These are phyloP conservation scores for Daldinia grandis DNA, from an alignment of 495 filamentous ascomycete species.

Conservation along the genomic window DNA sequence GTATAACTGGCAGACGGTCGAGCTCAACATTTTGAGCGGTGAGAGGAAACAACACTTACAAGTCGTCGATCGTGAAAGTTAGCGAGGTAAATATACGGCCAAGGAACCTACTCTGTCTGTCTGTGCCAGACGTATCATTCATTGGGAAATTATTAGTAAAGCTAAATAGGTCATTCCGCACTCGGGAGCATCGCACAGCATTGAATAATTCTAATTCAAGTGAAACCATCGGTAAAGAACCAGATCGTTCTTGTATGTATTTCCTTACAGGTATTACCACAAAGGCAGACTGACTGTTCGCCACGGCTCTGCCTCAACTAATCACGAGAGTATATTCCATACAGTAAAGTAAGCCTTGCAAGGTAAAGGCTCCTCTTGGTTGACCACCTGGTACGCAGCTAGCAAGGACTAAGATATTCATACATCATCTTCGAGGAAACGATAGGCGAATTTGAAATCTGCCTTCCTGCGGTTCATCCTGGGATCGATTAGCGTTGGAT, in stretches of 20 bases:
- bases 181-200: slow-evolving; percentile 11
- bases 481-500: slow-evolving; percentile 26
- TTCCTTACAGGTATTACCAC: slow-evolving; percentile 31
- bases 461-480: slow-evolving; percentile 99
- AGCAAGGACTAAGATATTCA: slow-evolving; percentile 44
- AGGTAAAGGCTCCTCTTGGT: slow-evolving; percentile 1
- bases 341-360: slow-evolving; percentile 12
- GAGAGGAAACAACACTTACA: not conserved
- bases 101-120: slow-evolving; percentile 1
- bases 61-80: not conserved
- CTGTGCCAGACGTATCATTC: slow-evolving; percentile 3
- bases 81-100: slow-evolving; percentile 1
- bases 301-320: slow-evolving; percentile 1
- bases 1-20: not conserved
- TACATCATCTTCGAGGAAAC: slow-evolving; percentile 93
- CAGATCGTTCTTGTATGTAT: slow-evolving; percentile 29
- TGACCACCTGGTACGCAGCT: not conserved
- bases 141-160: slow-evolving; percentile 21
- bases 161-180: not conserved
- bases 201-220: not conserved
- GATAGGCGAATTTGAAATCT: slow-evolving; percentile 98
- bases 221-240: not conserved
- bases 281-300: slow-evolving; percentile 14
- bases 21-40: slow-evolving; percentile 20
- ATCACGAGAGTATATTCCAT: slow-evolving; percentile 18